Base-by-base conservation (phyloP, 1,284 basidiomycete genomes). In the Volvariella surrecta region DNA sequence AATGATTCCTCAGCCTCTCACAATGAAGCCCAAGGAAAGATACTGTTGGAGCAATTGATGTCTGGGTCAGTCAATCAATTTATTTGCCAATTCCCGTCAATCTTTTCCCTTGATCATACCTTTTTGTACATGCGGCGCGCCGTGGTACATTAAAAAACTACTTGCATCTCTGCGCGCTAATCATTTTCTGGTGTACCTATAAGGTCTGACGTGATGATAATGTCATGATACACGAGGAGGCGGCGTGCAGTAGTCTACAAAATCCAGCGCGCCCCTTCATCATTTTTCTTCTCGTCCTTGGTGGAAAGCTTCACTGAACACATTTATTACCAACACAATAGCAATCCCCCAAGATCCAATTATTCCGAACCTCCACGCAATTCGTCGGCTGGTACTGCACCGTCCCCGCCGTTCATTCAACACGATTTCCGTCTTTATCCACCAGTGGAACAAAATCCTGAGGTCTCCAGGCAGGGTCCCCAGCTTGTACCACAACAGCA, bases 21-120 rank as follows among this genome's bases (percentile, higher is more conserved):
- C 50, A 77, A 68, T 49, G 81, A 85, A 50, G 62, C 73, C 1
- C 82, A 84, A 56, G 81, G 81, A 41, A 84, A 87, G 63, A 68
- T 79, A 47, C 59, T 89, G 51, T 62, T 89, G 45, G 86, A 89
- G 52, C 82, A 87, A 56, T 66, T 89, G 48, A 85, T 89, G 79
- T 70, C 78, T 46, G 79, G 82, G 84, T 88, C 57, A 67, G 81
- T 70, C 20, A 51, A 31, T 41, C 47, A 7, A 28, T 11, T 35
- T 6, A 7, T 15, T 35, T 35, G 34, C 8, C 34, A 35, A 7
- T 19, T 15, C 34, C 34, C 18, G n/a, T 35, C 18, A n/a, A 6
- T n/a, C n/a, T n/a, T n/a, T n/a, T n/a, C 24, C 24, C 11, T 6
- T 28, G 24, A 28, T 28, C 24, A 28, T 28, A 28, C 11, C 24